Conservation (phyloP, 2,329 filamentous ascomycete genomes). For the Tolypocladium sp. region DNA sequence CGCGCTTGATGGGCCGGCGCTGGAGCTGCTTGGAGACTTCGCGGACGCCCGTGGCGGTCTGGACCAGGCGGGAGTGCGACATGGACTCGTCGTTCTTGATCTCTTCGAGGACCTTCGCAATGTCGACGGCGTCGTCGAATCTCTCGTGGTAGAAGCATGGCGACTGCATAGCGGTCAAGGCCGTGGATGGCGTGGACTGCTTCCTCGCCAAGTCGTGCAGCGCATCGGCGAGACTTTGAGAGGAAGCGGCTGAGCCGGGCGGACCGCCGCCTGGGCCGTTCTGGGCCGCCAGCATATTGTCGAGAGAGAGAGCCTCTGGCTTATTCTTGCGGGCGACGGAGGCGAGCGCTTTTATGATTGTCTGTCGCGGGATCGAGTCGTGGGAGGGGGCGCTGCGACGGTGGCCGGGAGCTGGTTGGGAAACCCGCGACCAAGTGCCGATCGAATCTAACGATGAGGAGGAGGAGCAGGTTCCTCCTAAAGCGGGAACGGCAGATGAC, state of each 20-base stretch:
- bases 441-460: conserved; percentile 1
- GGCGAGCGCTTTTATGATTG: conserved; percentile 72
- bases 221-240: conserved; percentile 55
- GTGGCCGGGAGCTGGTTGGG: conserved; percentile 15
- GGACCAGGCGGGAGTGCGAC: conserved; percentile 87
- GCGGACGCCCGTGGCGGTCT: conserved; percentile 88
- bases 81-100: conserved; percentile 82
- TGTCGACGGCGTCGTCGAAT: conserved; percentile 92
- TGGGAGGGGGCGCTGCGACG: conserved; percentile 46
- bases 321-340: conserved; percentile 54
- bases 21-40: conserved; percentile 95
- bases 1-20: conserved; percentile 81
- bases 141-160: conserved; percentile 97
- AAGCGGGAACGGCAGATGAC: conserved; percentile 13
- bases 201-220: conserved; percentile 43
- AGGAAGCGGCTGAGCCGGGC: conserved; percentile 36
- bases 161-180: conserved; percentile 65
- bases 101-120: conserved; percentile 90
- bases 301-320: conserved; percentile 53
- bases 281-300: conserved; percentile 46
- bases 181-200: conserved; percentile 22
- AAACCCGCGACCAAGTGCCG: background rate
- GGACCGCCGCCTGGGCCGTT: conserved; percentile 22
- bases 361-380: conserved; percentile 64
- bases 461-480: conserved; percentile 14